Conservation (phyloP, 106 monocot genomes). For the Apostasia shenzhenica region DNA sequence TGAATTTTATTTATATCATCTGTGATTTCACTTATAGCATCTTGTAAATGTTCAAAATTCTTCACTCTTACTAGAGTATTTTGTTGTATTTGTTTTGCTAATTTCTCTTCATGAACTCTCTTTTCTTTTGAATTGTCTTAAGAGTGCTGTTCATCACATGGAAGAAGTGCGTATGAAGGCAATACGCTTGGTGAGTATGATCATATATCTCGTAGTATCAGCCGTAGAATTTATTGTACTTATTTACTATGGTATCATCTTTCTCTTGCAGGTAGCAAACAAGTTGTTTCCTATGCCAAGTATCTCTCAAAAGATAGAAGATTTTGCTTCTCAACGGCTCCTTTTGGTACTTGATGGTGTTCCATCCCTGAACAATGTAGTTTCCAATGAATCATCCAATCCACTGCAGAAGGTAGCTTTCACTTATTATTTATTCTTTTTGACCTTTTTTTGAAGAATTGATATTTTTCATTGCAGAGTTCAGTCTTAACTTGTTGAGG, state of each 20-base stretch:
- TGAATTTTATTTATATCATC: too few relatives aligned
- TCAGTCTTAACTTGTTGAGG: too few relatives aligned
- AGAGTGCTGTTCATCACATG: slow-evolving; percentile 78
- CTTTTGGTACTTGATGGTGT: slow-evolving; percentile 33
- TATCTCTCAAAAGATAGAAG: slow-evolving; percentile 85
- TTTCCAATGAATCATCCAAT: slow-evolving; percentile 13
- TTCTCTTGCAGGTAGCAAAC: slow-evolving; percentile 77
- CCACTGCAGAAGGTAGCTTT: slow-evolving; percentile 29
- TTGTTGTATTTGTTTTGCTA: too few relatives aligned
- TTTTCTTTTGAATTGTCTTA: slow-evolving; percentile 7
- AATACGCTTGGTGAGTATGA: slow-evolving; percentile 73
- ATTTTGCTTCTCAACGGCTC: slow-evolving; percentile 77
- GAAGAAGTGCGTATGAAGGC: slow-evolving; percentile 99
- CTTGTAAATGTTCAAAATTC: neutral
- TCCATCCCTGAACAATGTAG: slow-evolving; percentile 12
- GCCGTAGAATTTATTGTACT: neutral
- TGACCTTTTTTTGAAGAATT: too few relatives aligned
- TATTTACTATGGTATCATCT: neutral
- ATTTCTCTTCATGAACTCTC: neutral
- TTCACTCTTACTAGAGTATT: too few relatives aligned
- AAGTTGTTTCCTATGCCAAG: slow-evolving; percentile 76
- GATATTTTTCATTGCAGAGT: too few relatives aligned
- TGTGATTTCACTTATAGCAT: neutral
- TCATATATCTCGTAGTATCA: neutral
- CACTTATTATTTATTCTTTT: too few relatives aligned